A percentile compares a stretch with the other conserved stretches of the same genome.
Conservation (phyloP, 2,329 filamentous ascomycete genomes). For the Verticillium alfalfae region DNA sequence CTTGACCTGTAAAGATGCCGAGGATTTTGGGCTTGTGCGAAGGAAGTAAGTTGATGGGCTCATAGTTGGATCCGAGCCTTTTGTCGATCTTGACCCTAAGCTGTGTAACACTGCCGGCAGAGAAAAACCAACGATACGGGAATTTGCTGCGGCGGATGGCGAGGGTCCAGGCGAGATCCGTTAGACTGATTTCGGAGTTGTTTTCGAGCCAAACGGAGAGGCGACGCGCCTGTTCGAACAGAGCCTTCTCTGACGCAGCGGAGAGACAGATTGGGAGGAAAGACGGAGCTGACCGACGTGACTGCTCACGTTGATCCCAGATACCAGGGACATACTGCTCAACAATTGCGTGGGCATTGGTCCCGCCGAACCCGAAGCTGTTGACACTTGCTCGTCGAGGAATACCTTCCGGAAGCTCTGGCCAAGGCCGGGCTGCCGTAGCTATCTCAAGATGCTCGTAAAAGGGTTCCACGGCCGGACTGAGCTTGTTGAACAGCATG, state of each 20-base stretch:
- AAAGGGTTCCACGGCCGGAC: constrained; percentile 18
- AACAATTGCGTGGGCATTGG: constrained; percentile 36
- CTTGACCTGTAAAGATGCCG: constrained; percentile 24
- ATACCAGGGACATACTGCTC: constrained; percentile 3
- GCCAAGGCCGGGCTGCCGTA: constrained; percentile 10
- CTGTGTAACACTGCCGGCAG: no score
- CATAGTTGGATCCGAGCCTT: not conserved
- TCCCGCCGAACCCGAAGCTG: constrained; percentile 32
- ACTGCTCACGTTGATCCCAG: not conserved
- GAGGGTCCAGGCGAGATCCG: no score
- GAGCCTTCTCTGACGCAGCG: not conserved
- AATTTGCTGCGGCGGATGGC: no score
- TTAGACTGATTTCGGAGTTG: no score
- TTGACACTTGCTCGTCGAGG: constrained; percentile 4
- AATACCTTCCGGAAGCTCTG: not conserved
- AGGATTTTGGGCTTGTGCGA: constrained; percentile 2
- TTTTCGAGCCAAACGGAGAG: no score
- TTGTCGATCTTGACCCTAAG: not conserved
- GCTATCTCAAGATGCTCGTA: constrained; percentile 12
- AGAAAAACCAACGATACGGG: no score
- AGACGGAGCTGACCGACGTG: not conserved
- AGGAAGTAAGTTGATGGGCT: not conserved
- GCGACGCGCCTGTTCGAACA: no score
- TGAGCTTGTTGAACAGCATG: constrained; percentile 19
- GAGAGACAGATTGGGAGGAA: not conserved